Percentiles rank a stretch among this genome's conserved stretches.
Conservation (phyloP, 2,329 filamentous ascomycete species). For the Cladosporium halotolerans region DNA sequence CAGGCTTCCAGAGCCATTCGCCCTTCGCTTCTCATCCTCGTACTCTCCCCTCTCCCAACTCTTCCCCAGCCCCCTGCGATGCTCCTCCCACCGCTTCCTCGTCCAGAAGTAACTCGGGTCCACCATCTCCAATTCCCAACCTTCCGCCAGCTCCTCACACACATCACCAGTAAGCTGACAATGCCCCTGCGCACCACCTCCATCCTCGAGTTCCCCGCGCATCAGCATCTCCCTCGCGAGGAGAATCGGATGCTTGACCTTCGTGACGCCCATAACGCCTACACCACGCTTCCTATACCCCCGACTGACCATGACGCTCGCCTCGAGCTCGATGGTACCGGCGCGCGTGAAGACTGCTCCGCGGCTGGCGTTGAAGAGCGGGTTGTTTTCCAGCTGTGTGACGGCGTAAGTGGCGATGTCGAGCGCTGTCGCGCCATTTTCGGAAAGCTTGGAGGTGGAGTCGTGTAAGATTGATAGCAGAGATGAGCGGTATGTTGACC, state of each 20-base stretch:
- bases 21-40: constrained; percentile 31
- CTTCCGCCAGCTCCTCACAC: constrained; percentile 61
- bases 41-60: constrained; percentile 32
- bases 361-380: constrained; percentile 76
- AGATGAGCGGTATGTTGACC: constrained; percentile 33
- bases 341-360: constrained; percentile 82
- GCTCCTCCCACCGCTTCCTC: constrained; percentile 70
- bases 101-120: constrained; percentile 72
- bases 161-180: constrained; percentile 61
- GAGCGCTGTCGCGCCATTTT: constrained; percentile 52
- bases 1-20: not conserved
- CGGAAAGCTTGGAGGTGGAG: constrained; percentile 24
- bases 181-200: constrained; percentile 59
- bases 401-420: constrained; percentile 72
- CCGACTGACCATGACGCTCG: constrained; percentile 75
- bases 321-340: constrained; percentile 79
- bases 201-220: constrained; percentile 56
- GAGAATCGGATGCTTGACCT: constrained; percentile 72
- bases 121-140: constrained; percentile 66
- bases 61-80: constrained; percentile 53
- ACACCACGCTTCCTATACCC: constrained; percentile 69
- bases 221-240: constrained; percentile 67
- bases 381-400: constrained; percentile 66
- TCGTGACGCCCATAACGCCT: constrained; percentile 65
- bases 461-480: constrained; percentile 32